Conservation (phyloP, 2,329 filamentous ascomycete genomes). For the Dactylellina drechsleri region DNA sequence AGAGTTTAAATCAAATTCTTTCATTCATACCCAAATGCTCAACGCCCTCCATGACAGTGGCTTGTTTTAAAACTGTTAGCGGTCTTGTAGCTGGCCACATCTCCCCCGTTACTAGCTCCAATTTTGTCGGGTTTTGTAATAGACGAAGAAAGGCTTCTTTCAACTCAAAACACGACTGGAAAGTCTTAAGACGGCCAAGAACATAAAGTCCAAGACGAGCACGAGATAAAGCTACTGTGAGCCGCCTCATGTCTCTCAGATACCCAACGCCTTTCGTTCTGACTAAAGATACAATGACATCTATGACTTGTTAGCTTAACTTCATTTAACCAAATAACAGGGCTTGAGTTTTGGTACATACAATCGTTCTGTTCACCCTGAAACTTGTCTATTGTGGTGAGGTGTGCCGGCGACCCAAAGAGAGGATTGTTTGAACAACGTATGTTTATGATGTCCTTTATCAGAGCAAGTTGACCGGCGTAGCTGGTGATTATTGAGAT, state of each 20-base stretch:
- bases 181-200: slow-evolving; percentile 85
- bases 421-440: slow-evolving; percentile 83
- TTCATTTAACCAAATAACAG: neutral
- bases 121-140: slow-evolving; percentile 71
- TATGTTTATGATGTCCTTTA: slow-evolving; percentile 84
- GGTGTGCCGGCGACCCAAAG: slow-evolving; percentile 87
- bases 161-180: slow-evolving; percentile 88
- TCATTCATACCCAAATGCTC: slow-evolving; percentile 71
- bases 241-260: slow-evolving; percentile 87
- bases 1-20: neutral
- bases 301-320: slow-evolving; percentile 63
- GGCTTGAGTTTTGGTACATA: slow-evolving; percentile 65
- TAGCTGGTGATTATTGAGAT: slow-evolving; percentile 95
- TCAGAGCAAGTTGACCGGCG: slow-evolving; percentile 87
- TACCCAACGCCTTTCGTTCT: slow-evolving; percentile 90
- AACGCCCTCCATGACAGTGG: slow-evolving; percentile 80
- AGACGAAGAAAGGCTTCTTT: slow-evolving; percentile 84
- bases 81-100: slow-evolving; percentile 77
- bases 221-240: slow-evolving; percentile 93
- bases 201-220: slow-evolving; percentile 92
- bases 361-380: slow-evolving; percentile 99
- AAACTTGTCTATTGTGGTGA: slow-evolving; percentile 97
- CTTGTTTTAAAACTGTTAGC: slow-evolving; percentile 60
- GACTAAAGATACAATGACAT: slow-evolving; percentile 91
- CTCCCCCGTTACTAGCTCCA: slow-evolving; percentile 84